phyloP scores from a whole-genome alignment of 495 filamentous ascomycete genomes.

The Penicillium ucsense region DNA sequence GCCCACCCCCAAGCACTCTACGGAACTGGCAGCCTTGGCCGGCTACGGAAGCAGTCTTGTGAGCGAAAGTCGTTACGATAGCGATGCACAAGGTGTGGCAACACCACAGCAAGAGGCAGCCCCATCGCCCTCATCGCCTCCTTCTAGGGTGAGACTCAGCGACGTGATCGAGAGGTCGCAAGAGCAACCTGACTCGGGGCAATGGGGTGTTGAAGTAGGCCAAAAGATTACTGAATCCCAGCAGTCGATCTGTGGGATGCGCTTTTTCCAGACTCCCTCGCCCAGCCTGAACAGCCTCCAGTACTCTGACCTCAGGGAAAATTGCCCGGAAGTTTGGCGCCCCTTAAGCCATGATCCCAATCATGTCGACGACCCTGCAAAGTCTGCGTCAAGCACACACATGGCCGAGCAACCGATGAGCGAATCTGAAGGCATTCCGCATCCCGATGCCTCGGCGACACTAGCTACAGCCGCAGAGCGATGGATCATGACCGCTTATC shows the following conservation, averaged over 20 bases:
- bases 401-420: too few relatives aligned
- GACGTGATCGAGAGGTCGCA: conserved; percentile 15
- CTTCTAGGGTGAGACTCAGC: conserved; percentile 6
- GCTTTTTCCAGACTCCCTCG: conserved; percentile 10
- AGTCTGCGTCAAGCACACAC: too few relatives aligned
- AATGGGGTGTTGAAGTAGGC: not conserved
- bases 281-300: not conserved
- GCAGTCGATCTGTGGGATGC: conserved; percentile 7
- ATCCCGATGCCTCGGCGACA: too few relatives aligned
- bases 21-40: conserved; percentile 5
- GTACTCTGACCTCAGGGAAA: not conserved
- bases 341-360: too few relatives aligned
- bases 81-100: conserved; percentile 32
- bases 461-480: too few relatives aligned
- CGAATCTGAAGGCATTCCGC: too few relatives aligned
- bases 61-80: conserved; percentile 37
- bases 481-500: too few relatives aligned
- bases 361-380: too few relatives aligned
- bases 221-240: not conserved
- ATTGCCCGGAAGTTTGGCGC: not conserved
- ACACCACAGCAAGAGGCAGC: conserved; percentile 18
- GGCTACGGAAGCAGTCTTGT: conserved; percentile 27
- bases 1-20: not conserved
- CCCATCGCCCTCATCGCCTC: not conserved
- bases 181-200: conserved; percentile 8